Conservation (phyloP, 768 basidiomycete genomes). For the Naganishia kalamii region DNA sequence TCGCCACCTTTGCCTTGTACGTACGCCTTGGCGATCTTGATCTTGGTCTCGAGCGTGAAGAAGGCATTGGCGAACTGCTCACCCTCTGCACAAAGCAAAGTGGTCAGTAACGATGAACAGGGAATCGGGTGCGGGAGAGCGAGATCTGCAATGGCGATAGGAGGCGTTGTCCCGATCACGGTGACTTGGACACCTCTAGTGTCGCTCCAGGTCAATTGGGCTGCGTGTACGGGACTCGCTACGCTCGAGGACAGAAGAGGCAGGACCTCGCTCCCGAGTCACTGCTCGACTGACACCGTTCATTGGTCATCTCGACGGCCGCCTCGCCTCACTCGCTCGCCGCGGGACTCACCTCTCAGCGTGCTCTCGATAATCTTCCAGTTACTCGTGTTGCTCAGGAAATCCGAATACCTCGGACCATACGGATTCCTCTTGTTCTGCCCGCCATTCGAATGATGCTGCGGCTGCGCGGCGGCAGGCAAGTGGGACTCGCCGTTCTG, state of each 20-base stretch:
- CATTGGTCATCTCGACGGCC: not conserved
- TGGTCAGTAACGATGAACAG: constrained; percentile 21
- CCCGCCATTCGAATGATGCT: constrained; percentile 22
- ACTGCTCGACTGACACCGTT: not conserved
- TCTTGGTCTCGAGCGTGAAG: constrained; percentile 99
- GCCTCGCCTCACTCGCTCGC: not conserved
- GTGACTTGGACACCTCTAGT: too few relatives aligned
- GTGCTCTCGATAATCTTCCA: constrained; percentile 31
- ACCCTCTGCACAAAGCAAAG: constrained; percentile 60
- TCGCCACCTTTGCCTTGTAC: constrained; percentile 7
- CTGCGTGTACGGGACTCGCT: too few relatives aligned
- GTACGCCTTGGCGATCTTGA: constrained; percentile 88
- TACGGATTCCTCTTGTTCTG: constrained; percentile 60
- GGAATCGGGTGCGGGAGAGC: too few relatives aligned
- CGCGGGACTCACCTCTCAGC: constrained; percentile 30
- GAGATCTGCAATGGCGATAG: too few relatives aligned
- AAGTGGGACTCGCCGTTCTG: constrained; percentile 23
- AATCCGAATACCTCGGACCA: constrained; percentile 83
- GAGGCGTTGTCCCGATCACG: too few relatives aligned
- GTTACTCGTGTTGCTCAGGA: constrained; percentile 66
- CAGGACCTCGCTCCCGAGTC: not conserved
- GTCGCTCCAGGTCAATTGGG: too few relatives aligned
- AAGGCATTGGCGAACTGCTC: constrained; percentile 99
- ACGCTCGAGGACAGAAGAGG: too few relatives aligned
- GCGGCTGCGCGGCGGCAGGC: constrained; percentile 33